phyloP scores from a whole-genome alignment of 139 green algal species.

The Chlamydomonas sp. region DNA sequence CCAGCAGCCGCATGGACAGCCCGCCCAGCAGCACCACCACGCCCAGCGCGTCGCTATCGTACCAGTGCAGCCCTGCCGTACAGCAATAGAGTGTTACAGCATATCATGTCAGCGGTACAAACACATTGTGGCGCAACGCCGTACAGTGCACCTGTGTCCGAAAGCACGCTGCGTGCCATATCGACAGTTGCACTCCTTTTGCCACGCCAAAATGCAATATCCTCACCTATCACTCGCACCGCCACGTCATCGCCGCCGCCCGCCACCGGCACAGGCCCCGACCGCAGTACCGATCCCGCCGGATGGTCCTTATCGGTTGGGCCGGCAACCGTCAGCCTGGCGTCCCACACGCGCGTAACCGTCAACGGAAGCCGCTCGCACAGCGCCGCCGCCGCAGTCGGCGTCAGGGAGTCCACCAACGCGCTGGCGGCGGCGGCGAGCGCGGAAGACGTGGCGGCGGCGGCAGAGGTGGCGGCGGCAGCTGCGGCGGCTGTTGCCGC shows the following conservation, averaged over 20 bases:
- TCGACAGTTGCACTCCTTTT: background rate
- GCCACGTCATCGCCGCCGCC: conserved; percentile 1
- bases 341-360: conserved; percentile 26
- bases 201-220: too few relatives aligned
- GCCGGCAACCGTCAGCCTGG: background rate
- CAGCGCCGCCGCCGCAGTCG: background rate
- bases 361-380: conserved; percentile 18
- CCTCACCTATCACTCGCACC: conserved; percentile 20
- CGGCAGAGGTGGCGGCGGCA: background rate
- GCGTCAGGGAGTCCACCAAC: conserved; percentile 30
- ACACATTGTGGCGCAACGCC: too few relatives aligned
- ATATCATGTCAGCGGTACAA: too few relatives aligned
- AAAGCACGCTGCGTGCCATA: background rate
- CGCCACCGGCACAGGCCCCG: background rate
- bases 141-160: too few relatives aligned
- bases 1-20: conserved; percentile 49
- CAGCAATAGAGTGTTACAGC: too few relatives aligned
- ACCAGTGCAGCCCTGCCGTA: conserved; percentile 33
- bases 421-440: background rate
- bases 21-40: conserved; percentile 53
- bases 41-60: conserved; percentile 59
- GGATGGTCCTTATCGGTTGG: background rate
- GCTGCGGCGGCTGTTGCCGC: conserved; percentile 9
- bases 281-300: background rate
- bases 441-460: conserved; percentile 24